phyloP scores from a whole-genome alignment of 2,329 filamentous ascomycete species.

The Malbranchea cinnamomea region DNA sequence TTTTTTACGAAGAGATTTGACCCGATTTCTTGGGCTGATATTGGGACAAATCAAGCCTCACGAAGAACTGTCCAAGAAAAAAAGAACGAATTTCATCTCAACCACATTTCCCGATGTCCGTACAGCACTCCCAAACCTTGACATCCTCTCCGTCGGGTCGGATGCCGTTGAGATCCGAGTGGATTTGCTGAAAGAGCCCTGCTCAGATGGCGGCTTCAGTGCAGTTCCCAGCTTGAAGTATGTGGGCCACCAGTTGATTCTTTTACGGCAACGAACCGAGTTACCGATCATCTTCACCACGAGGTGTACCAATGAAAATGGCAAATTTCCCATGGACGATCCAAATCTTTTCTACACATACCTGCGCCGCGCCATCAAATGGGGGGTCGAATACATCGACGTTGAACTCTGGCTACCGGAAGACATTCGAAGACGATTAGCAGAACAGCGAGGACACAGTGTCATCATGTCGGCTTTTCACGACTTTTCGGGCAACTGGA shows the following conservation, averaged over 20 bases:
- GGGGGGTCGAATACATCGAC: slow-evolving; percentile 82
- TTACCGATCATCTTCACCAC: slow-evolving; percentile 85
- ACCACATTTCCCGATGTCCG: slow-evolving; percentile 79
- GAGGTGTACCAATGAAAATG: slow-evolving; percentile 67
- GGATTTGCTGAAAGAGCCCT: slow-evolving; percentile 61
- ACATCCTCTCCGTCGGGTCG: slow-evolving; percentile 73
- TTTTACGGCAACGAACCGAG: slow-evolving; percentile 67
- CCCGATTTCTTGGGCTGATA: slow-evolving; percentile 64
- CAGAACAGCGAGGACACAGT: slow-evolving; percentile 58
- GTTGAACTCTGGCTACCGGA: slow-evolving; percentile 80
- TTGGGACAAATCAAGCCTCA: slow-evolving; percentile 68
- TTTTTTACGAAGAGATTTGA: slow-evolving; percentile 60
- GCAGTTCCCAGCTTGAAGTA: slow-evolving; percentile 65
- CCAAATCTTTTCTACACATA: slow-evolving; percentile 62
- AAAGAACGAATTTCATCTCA: slow-evolving; percentile 69
- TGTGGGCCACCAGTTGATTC: slow-evolving; percentile 74
- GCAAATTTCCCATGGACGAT: slow-evolving; percentile 70
- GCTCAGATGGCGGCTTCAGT: slow-evolving; percentile 45
- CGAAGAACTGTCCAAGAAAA: slow-evolving; percentile 53
- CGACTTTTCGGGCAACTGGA: slow-evolving; percentile 72
- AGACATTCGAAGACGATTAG: slow-evolving; percentile 51
- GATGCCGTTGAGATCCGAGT: slow-evolving; percentile 77
- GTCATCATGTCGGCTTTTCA: slow-evolving; percentile 87
- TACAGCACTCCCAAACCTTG: slow-evolving; percentile 66
- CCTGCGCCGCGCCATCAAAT: slow-evolving; percentile 70